Percentiles rank a stretch among this genome's conserved stretches.
phyloP scores from a whole-genome alignment of 768 basidiomycete species.

The Podaxis sp. region DNA sequence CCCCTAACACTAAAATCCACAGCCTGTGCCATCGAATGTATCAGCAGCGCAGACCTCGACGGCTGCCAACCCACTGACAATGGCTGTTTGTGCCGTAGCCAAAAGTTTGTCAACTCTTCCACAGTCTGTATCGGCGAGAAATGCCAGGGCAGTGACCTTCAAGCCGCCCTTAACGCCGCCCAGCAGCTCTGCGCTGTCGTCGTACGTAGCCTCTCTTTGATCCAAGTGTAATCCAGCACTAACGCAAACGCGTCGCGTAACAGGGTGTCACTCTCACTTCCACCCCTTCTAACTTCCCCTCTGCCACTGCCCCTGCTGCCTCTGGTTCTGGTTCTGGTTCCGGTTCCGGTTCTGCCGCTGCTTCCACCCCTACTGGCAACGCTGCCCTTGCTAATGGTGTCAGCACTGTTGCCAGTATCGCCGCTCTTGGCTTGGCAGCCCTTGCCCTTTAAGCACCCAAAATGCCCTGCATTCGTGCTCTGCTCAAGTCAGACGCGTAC shows the following conservation, averaged over 20 bases:
- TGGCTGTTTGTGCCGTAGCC: conserved; percentile 54
- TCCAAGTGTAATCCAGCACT: neutral
- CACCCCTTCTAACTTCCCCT: conserved; percentile 16
- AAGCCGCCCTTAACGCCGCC: conserved; percentile 38
- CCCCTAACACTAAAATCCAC: neutral
- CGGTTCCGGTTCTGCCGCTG: neutral
- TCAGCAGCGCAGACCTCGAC: conserved; percentile 40
- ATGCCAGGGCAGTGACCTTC: conserved; percentile 50
- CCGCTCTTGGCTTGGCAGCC: conserved; percentile 42
- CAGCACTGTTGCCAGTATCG: conserved; percentile 38
- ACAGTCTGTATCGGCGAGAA: conserved; percentile 45
- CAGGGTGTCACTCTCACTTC: conserved; percentile 55
- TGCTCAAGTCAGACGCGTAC: neutral
- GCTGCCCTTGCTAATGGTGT: conserved; percentile 21
- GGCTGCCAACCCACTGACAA: conserved; percentile 49
- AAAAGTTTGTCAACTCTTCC: conserved; percentile 41
- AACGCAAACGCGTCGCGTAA: conserved; percentile 8
- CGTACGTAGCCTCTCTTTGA: conserved; percentile 34
- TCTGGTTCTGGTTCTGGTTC: conserved; percentile 9
- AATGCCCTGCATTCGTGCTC: neutral
- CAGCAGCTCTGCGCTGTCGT: conserved; percentile 43
- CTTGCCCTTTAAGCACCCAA: conserved; percentile 37
- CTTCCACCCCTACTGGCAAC: conserved; percentile 13
- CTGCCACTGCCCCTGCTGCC: conserved; percentile 16
- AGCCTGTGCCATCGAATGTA: conserved; percentile 56